phyloP scores from a whole-genome alignment of 495 filamentous ascomycete genomes.

The Tuber calosporum region DNA sequence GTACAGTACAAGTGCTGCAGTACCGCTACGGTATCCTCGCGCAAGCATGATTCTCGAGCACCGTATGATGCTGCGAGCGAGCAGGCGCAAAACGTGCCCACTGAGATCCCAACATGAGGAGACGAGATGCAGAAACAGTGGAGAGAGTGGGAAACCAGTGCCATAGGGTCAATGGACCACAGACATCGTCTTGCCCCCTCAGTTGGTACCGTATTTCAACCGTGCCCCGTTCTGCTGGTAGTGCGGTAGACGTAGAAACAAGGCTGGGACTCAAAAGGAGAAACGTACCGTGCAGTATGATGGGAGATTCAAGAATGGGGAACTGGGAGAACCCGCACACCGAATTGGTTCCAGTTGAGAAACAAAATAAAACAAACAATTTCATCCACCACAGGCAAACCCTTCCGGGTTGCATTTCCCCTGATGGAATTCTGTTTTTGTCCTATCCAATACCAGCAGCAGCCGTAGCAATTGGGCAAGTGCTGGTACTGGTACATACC shows the following conservation, averaged over 20 bases:
- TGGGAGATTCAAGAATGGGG: not conserved
- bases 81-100: not conserved
- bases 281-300: not conserved
- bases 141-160: not conserved
- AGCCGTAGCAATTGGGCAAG: not conserved
- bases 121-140: not conserved
- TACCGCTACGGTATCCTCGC: not conserved
- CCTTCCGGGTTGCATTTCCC: not conserved
- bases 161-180: not conserved
- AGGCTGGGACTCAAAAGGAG: not conserved
- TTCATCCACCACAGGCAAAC: not conserved
- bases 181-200: not conserved
- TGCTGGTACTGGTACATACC: not conserved
- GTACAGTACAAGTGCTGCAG: too few species aligned
- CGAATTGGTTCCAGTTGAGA: not conserved
- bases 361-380: slow-evolving; percentile 1
- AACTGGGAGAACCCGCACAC: not conserved
- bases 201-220: not conserved
- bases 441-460: not conserved
- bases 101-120: not conserved
- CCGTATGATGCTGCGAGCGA: not conserved
- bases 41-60: not conserved
- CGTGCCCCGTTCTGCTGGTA: not conserved
- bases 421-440: not conserved
- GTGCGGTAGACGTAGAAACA: not conserved